Base-by-base conservation (phyloP, 2,329 filamentous ascomycete genomes). In the Biscogniauxia marginata region DNA sequence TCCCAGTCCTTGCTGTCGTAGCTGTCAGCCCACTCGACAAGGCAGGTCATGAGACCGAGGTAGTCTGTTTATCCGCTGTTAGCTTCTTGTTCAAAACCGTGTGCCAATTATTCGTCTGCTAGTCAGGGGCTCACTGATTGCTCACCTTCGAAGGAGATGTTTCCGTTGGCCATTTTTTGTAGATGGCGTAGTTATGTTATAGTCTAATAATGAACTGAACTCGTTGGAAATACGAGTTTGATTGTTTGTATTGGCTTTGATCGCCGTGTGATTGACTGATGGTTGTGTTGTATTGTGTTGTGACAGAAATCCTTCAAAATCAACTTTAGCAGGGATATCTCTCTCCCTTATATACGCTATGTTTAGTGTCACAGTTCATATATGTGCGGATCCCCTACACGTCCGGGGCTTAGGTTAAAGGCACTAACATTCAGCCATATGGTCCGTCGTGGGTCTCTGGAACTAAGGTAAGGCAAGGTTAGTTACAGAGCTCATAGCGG, bases 1-100 rank as follows among this genome's bases (percentile, higher is more conserved):
- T 75, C 71, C 84, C 84, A 86, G 73, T 87, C 80, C 73, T 88
- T 87, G 70, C 75, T 80, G 71, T 87, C 83, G 71, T 85, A 86
- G 73, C 80, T 84, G 68, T 86, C 82, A 57, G 82, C 83, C 84
- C 84, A 86, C 63, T 86, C 79, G 71, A 82, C 63, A 18, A 72
- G 52, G 46, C 69, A 71, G 46, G 65, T 59, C 59, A 58, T 65
- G 3, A 72, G 63, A 23, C 67, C 70, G 50, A 71, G 68, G 55
- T 67, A 70, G 52, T 72, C 66, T 69, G 34, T 13, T 50, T n/a
- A 57, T 46, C 5, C 54, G 2, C 13, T 39, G 30, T 57, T 34
- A 54, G 51, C 23, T 2, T 20, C 16, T 11, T 34, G 34, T 45
- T 7, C 13, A 24, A 49, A 16, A 8, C 4, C 21, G 11, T 16